Evolutionary conservation across 2,329 filamentous ascomycete genomes (phyloP), one percentile per base, ranked within the genome.

Genomic region (Penicillium corylophilum): DNA sequence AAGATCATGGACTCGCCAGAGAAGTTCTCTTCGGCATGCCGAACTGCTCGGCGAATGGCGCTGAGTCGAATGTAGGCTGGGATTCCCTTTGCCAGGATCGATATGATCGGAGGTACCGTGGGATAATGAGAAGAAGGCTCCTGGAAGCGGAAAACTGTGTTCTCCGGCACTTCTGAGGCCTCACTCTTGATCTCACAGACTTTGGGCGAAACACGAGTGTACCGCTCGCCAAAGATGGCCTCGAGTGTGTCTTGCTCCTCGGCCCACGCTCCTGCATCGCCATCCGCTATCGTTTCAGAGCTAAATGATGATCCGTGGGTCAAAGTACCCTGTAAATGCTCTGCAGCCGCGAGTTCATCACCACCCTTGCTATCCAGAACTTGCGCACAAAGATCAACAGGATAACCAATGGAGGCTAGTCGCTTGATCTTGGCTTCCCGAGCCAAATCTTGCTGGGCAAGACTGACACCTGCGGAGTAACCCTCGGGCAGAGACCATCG

Each of bases 51-150:
- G 61, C 89, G 87, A 63, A 94, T 83, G 33, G 96, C 86, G 64
- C 91, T 96, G 10, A 99, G 79, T 54, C 93, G 89, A 65, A 97
- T 95, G 65, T 99, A 96, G 3, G 94, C 90, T 18, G 94, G 94
- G 12, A 97, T 80, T 10, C 83, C 74, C 46, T 82, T 82, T 23
- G 85, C 79, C 42, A 83, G 72, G 28, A 96, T 79, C 2, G 86
- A 84, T 31, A 96, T 75, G 9, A 95, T 81, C 1, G 86, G 78
- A 75, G 83, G 71, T 69, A 82, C 63, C 64, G 79, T 71, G 1
- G 94, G 94, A 70, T 97, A 99, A 43, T 81, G 70, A 13, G 67
- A 78, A 3, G 81, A 81, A 1, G 90, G 85, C 59, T 82, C 87
- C 51, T 89, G 84, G 55, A 93, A 85, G 64, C 90, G 87, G 46